Conservation (phyloP, 108 stramenopile genomes). For the Nannochloropsis salina region DNA sequence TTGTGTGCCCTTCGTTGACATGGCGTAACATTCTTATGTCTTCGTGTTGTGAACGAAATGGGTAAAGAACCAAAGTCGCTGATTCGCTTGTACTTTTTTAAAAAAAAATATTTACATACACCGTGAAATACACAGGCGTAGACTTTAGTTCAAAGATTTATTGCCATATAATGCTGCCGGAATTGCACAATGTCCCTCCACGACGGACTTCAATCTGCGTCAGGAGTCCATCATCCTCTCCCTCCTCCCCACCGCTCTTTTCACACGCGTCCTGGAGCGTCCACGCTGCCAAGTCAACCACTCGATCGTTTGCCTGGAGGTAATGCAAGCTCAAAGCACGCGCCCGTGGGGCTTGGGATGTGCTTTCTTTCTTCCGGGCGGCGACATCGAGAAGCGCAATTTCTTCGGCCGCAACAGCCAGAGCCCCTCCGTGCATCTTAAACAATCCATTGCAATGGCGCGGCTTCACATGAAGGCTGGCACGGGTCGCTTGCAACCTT, state of each 20-base stretch:
- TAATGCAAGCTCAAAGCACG: slow-evolving; percentile 1
- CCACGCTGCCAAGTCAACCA: background rate
- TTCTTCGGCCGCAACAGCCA: background rate
- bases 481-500: background rate
- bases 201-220: background rate
- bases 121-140: too few species aligned
- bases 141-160: background rate
- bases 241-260: background rate
- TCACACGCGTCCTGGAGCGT: background rate
- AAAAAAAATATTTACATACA: too few species aligned
- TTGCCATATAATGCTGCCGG: background rate
- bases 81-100: too few species aligned
- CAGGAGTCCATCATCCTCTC: background rate
- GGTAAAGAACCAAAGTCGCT: too few species aligned
- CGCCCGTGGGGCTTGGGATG: background rate
- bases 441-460: slow-evolving; percentile 8
- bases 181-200: background rate
- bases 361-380: background rate
- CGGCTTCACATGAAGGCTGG: background rate
- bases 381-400: background rate
- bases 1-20: too few species aligned
- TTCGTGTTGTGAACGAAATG: too few species aligned
- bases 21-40: too few species aligned
- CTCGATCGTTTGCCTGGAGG: background rate
- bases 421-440: slow-evolving; percentile 14